Conservation (phyloP, 495 filamentous ascomycete species). For the Penicillium ucsense region DNA sequence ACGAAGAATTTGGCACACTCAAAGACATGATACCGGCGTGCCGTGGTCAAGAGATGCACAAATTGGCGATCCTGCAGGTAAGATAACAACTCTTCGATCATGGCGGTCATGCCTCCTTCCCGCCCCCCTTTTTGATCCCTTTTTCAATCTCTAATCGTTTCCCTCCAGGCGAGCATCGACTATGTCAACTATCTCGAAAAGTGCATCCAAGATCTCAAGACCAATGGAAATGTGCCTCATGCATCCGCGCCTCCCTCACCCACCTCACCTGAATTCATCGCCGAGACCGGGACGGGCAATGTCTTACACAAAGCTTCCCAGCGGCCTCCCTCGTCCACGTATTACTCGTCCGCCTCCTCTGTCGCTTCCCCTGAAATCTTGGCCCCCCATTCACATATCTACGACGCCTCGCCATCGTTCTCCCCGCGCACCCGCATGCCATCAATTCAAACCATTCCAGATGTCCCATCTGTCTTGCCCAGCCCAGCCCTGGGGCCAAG, state of each 20-base stretch:
- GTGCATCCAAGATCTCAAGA: conserved; percentile 76
- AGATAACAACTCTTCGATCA: conserved; percentile 5
- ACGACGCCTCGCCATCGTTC: conserved; percentile 28
- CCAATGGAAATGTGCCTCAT: conserved; percentile 26
- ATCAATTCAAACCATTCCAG: conserved; percentile 16
- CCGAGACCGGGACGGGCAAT: conserved; percentile 10
- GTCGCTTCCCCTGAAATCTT: conserved; percentile 29
- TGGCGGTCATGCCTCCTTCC: too few relatives aligned
- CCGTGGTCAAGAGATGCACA: conserved; percentile 88
- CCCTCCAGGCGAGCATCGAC: conserved; percentile 76
- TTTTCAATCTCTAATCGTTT: neutral
- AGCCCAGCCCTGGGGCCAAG: conserved; percentile 33
- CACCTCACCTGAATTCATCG: conserved; percentile 27
- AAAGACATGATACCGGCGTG: conserved; percentile 97
- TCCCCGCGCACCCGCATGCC: conserved; percentile 28
- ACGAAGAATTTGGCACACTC: conserved; percentile 89
- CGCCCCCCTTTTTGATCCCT: neutral
- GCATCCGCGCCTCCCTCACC: conserved; percentile 21
- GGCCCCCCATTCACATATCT: conserved; percentile 14
- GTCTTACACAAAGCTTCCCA: conserved; percentile 4
- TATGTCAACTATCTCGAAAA: conserved; percentile 91
- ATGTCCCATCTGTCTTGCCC: conserved; percentile 29
- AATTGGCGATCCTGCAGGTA: conserved; percentile 92
- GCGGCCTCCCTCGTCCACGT: conserved; percentile 10
- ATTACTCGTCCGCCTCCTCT: conserved; percentile 22